phyloP scores from a whole-genome alignment of 306 rosid genomes.

The Bauhinia variegata region DNA sequence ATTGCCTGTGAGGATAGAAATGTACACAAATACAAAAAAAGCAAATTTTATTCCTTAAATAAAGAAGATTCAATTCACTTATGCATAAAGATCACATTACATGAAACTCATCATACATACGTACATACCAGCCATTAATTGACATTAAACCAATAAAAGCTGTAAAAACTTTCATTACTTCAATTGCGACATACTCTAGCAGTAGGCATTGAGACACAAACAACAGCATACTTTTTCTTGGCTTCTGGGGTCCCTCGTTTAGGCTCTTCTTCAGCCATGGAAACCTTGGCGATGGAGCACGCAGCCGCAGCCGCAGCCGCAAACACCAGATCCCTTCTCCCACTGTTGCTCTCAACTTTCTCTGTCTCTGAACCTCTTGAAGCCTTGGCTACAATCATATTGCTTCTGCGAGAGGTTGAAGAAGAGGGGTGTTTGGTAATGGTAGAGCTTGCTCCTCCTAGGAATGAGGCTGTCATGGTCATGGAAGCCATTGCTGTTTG shows the following conservation, averaged over 20 bases:
- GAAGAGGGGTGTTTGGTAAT: constrained; percentile 28
- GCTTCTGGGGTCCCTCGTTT: constrained; percentile 52
- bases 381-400: constrained; percentile 53
- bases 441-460: constrained; percentile 33
- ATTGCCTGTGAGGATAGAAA: no score
- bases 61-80: no score
- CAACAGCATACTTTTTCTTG: constrained; percentile 56
- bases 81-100: not conserved
- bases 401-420: constrained; percentile 24
- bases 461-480: constrained; percentile 57
- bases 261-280: constrained; percentile 61
- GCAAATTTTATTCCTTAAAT: no score
- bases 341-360: constrained; percentile 46
- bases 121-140: not conserved
- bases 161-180: not conserved
- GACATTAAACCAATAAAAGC: not conserved
- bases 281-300: constrained; percentile 51
- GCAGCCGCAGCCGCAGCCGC: constrained; percentile 54
- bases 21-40: no score
- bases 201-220: constrained; percentile 70
- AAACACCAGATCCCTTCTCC: constrained; percentile 61
- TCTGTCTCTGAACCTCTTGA: constrained; percentile 24
- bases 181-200: constrained; percentile 69
- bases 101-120: not conserved
- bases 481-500: constrained; percentile 54